Evolutionary conservation across 1,284 basidiomycete genomes (phyloP), one percentile per base, ranked within the genome.

Genomic region (Cerioporus squamosus): DNA sequence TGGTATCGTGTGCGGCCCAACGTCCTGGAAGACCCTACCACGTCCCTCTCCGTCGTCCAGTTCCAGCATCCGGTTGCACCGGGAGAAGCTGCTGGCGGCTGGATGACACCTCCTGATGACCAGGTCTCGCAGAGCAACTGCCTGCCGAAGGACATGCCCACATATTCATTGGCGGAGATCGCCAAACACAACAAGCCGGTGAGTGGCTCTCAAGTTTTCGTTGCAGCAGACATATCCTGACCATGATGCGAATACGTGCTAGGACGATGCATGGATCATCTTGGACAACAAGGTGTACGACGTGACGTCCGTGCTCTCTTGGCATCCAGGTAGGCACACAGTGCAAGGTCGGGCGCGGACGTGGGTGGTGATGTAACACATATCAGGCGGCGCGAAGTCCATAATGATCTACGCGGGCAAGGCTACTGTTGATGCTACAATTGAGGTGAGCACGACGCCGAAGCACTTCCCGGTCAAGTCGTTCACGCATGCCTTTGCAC

Each of bases 281-380:
- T 43, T 69, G n/a, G 66, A 69, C 46, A 62, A 66, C 44, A 65
- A 67, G 51, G 66, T 69, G 15, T 69, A 69, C 46, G 68, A 69
- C 45, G 63, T 69, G 2, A 67, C 65, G 5, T 61, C 61, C 8
- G 61, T 66, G 3, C 51, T 69, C 10, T 51, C 53, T 2, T 66
- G 65, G 63, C 68, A 69, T 38, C 68, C 68, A 12, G 67, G 67
- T 64, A 22, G 42, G 49, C 22, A 36, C 36, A 18, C 29, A 9
- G n/a, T n/a, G n/a, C 17, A 1, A 43, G 10, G 9, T 36, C 45
- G 29, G 9, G n/a, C n/a, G n/a, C 24, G 17, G 7, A 15, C 24
- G 17, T 9, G 7, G n/a, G 9, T 42, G 26, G 10, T 33, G 23
- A 18, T 43, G 18, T 50, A 3, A 5, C 36, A 6, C 36, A n/a